These are phyloP conservation scores for Phialophora chinensis DNA, from an alignment of 2,329 filamentous ascomycete genomes.

Conservation along the genomic window DNA sequence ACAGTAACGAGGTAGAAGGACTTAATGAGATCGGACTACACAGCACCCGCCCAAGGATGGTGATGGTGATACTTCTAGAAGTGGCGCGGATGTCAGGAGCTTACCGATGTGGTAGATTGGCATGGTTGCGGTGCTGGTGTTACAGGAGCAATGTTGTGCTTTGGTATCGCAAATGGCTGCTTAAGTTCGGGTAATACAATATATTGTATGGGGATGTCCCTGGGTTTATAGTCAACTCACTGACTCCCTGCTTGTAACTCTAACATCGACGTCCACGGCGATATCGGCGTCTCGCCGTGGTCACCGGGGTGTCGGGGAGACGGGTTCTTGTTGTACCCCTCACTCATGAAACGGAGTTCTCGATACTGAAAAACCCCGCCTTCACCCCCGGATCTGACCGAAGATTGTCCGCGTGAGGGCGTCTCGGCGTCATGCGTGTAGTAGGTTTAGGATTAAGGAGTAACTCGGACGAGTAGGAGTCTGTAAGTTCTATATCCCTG, in stretches of 20 bases:
- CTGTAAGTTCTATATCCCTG: neutral
- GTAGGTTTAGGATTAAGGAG: too few species aligned
- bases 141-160: neutral
- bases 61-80: neutral
- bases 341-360: neutral
- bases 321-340: neutral
- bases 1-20: neutral
- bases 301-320: neutral
- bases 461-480: neutral
- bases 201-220: neutral
- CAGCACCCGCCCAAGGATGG: neutral
- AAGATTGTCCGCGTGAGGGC: neutral
- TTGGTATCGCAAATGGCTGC: neutral
- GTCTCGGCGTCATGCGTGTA: neutral
- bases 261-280: neutral
- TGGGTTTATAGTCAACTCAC: neutral
- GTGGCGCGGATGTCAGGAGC: slow-evolving; percentile 8
- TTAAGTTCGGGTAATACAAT: neutral
- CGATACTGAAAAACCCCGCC: neutral
- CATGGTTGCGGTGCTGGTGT: slow-evolving; percentile 39
- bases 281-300: neutral
- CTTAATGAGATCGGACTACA: neutral
- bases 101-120: slow-evolving; percentile 51
- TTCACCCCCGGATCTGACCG: neutral
- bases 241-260: neutral